Base-by-base conservation (phyloP, 108 stramenopile genomes). In the Nitzschia sp. region DNA sequence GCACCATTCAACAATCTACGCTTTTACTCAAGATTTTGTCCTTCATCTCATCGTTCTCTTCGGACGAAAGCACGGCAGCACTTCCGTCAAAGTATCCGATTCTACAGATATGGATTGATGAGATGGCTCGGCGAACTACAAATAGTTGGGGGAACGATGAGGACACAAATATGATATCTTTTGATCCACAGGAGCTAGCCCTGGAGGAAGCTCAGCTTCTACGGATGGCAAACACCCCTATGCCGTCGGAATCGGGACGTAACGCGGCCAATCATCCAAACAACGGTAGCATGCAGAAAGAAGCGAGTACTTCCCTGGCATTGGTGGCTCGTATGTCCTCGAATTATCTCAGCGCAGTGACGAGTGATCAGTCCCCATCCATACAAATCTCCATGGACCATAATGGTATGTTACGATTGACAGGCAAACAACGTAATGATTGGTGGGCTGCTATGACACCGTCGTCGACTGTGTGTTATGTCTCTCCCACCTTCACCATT, bases 161-260 rank as follows among this genome's bases (percentile, higher is more conserved):
- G 3, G 28, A 55, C 38, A 19, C 58, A 13, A 70, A n/a, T 23
- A 13, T 66, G 17, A 31, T 68, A 33, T 44, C 60, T 1, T 62
- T 75, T 38, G 66, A 61, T 48, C 55, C 11, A 36, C 44, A 75
- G 31, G 33, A 62, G n/a, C 63, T 77, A 23, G 63, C 71, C 33
- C 11, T 30, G 41, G 76, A 77, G 46, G 67, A 77, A 58, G 41
- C 45, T 30, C 53, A 66, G 30, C 67, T 77, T 3, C 16, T 70
- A 23, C 57, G 46, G 41, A 77, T 77, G 76, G 76, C 76, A 17
- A 30, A 17, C 22, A 71, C 76, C 8, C 76, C 76, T 3, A 77
- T 46, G 6, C 71, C 74, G 1, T 4, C 58, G 9, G 72, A 55
- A 47, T 9, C 27, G 25, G 30, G 8, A 28, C 28, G 21, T 4